phyloP scores from a whole-genome alignment of 2,329 filamentous ascomycete species.

The Teratosphaeria gauchensis region DNA sequence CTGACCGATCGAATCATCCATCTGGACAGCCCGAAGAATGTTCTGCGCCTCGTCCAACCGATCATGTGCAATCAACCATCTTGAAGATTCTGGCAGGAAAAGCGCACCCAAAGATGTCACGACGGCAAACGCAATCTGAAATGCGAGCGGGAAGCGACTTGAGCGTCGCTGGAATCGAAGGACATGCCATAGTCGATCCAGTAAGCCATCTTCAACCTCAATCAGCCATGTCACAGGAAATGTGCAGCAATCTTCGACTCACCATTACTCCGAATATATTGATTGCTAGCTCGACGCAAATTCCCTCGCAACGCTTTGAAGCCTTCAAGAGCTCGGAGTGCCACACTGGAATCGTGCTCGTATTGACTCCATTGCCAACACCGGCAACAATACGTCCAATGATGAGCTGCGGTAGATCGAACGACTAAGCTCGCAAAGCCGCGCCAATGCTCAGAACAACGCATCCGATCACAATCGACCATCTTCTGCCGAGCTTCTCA shows the following conservation, averaged over 20 bases:
- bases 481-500: constrained; percentile 38
- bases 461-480: constrained; percentile 37
- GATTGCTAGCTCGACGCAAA: constrained; percentile 42
- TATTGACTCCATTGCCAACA: constrained; percentile 41
- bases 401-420: constrained; percentile 30
- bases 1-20: constrained; percentile 10
- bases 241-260: constrained; percentile 26
- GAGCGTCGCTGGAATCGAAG: constrained; percentile 16
- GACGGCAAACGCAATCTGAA: constrained; percentile 35
- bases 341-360: constrained; percentile 41
- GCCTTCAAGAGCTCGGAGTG: constrained; percentile 41
- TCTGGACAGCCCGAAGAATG: constrained; percentile 14
- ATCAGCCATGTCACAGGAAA: not conserved
- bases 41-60: constrained; percentile 11
- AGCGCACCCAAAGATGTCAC: constrained; percentile 23
- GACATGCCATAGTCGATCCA: constrained; percentile 29
- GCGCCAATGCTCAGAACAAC: constrained; percentile 40
- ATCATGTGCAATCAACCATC: constrained; percentile 22
- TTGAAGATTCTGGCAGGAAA: constrained; percentile 30
- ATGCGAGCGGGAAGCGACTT: constrained; percentile 13
- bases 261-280: constrained; percentile 43
- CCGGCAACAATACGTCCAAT: constrained; percentile 42
- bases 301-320: constrained; percentile 39
- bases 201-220: constrained; percentile 17
- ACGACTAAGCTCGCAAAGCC: constrained; percentile 37